Base-by-base conservation (phyloP, 2,329 filamentous ascomycete species). In the Talaromyces funiculosus region DNA sequence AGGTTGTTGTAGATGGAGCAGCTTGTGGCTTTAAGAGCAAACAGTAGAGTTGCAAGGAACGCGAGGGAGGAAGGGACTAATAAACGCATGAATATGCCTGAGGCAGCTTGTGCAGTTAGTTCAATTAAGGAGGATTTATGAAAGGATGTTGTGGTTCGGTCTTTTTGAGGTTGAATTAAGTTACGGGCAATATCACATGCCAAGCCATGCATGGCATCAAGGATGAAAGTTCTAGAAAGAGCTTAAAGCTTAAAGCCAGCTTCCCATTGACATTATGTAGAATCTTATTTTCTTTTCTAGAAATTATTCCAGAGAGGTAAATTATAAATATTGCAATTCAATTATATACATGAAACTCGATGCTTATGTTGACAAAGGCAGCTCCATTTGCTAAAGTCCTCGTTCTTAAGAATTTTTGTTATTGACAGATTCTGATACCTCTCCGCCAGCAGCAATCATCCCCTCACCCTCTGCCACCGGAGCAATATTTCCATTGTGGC, bases 191-290 rank as follows among this genome's bases (percentile, higher is more conserved):
- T 16, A 40, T 59, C 45, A 24, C 40, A 49, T 40, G 57, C 57
- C 57, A 59, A 59, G 57, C 53, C 47, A 59, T 53, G 43, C 33
- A 33, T 33, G 24, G 42, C 43, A 16, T 59, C 45, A 59, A 59
- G 38, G 47, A 16, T 59, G 57, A 59, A 59, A 49, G 47, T 59
- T 59, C 57, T 59, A 59, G 57, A 59, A 59, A 31, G 57, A 59
- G 57, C 57, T 53, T 59, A 59, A 59, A 42, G 33, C 51, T 38
- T n/a, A 53, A 38, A 37, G 20, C 33, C 24, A n/a, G 16, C 35
- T n/a, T 22, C 38, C 3, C 40, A 37, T 3, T 14, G 16, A 9
- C 18, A 4, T n/a, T 4, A 54, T 12, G 24, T 9, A 35, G 16
- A 33, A 35, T 5, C 6, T 35, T 24, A 14, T 33, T 33, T 10